These are phyloP conservation scores for Neospermospora avenae DNA, from an alignment of 2,329 filamentous ascomycete genomes.

Conservation along the genomic window DNA sequence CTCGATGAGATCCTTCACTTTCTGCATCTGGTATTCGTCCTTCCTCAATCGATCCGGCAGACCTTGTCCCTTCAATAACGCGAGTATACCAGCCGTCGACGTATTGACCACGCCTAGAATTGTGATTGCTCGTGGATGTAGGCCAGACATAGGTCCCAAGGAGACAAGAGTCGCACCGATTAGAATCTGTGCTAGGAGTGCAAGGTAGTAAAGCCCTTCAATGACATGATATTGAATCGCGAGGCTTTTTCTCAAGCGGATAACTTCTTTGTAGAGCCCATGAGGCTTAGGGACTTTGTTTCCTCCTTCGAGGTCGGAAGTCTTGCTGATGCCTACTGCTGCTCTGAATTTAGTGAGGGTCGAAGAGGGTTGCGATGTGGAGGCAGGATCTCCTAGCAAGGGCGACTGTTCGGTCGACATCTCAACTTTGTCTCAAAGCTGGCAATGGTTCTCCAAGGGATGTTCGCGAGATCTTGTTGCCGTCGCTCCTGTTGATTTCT, in stretches of 20 bases:
- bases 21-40: conserved; percentile 45
- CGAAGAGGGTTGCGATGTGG: background rate
- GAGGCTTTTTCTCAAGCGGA: conserved; percentile 36
- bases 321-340: conserved; percentile 27
- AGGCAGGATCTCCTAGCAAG: conserved; percentile 10
- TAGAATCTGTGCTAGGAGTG: conserved; percentile 45
- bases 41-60: conserved; percentile 46
- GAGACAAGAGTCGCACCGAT: conserved; percentile 47
- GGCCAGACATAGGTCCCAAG: conserved; percentile 44
- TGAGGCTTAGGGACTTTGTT: conserved; percentile 16
- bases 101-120: conserved; percentile 61
- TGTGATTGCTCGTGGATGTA: conserved; percentile 51
- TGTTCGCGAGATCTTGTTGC: background rate
- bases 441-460: too few relatives aligned
- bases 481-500: too few relatives aligned
- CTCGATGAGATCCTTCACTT: conserved; percentile 52
- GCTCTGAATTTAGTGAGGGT: conserved; percentile 27
- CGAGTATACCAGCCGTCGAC: conserved; percentile 58
- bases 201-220: conserved; percentile 40
- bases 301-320: conserved; percentile 22
- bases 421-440: too few relatives aligned
- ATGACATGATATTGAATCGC: conserved; percentile 37
- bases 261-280: conserved; percentile 40
- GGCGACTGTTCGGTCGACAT: conserved; percentile 22
- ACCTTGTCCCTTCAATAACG: conserved; percentile 51